A percentile compares a stretch with the other conserved stretches of the same genome.
Conservation (phyloP, 2,329 filamentous ascomycete genomes). For the Stromatinia cepivora region DNA sequence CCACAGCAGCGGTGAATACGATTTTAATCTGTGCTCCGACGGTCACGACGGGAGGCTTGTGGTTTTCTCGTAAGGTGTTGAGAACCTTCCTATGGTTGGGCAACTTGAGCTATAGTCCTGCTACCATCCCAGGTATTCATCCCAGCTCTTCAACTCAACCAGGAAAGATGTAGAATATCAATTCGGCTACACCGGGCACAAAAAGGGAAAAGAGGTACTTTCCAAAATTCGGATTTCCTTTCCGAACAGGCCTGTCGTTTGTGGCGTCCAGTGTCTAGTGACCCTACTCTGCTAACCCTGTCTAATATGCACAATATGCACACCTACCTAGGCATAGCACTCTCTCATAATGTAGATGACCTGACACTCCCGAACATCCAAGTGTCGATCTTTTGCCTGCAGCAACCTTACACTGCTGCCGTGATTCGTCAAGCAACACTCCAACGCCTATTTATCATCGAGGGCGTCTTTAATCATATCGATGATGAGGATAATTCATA, state of each 20-base stretch:
- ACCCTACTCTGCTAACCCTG: conserved; percentile 13
- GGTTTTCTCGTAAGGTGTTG: conserved; percentile 5
- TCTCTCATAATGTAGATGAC: conserved; percentile 26
- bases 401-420: conserved; percentile 26
- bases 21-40: conserved; percentile 21
- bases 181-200: conserved; percentile 18
- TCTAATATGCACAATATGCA: conserved; percentile 21
- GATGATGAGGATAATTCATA: background rate
- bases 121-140: background rate
- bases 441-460: conserved; percentile 23
- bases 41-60: conserved; percentile 17
- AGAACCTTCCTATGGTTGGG: conserved; percentile 14
- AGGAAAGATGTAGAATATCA: conserved; percentile 10
- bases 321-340: conserved; percentile 15
- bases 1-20: conserved; percentile 25
- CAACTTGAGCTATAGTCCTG: conserved; percentile 17
- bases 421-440: conserved; percentile 29
- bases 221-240: conserved; percentile 19
- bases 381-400: conserved; percentile 31
- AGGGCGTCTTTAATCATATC: conserved; percentile 3
- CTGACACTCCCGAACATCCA: conserved; percentile 35
- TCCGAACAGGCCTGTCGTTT: conserved; percentile 20
- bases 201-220: conserved; percentile 20
- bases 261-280: conserved; percentile 19
- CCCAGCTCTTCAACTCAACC: background rate